phyloP scores from a whole-genome alignment of 2,329 filamentous ascomycete species.

The Talaromyces sp. region DNA sequence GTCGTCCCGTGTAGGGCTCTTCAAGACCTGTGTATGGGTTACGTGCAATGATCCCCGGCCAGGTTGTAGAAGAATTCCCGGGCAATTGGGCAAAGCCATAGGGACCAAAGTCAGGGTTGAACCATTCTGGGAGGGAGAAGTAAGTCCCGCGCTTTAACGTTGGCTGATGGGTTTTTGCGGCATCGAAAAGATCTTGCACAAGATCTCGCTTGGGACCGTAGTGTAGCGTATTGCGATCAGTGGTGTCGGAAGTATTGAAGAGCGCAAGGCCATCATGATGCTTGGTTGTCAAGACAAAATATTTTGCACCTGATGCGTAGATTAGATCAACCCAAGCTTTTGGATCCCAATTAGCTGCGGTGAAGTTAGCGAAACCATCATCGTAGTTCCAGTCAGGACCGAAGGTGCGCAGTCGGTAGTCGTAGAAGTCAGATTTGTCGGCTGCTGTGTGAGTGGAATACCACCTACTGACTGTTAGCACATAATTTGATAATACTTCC shows the following conservation, averaged over 20 bases:
- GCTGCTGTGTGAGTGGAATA: slow-evolving; percentile 48
- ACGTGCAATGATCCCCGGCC: slow-evolving; percentile 41
- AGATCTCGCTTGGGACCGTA: slow-evolving; percentile 43
- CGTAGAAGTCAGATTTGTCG: slow-evolving; percentile 44
- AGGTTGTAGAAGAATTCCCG: slow-evolving; percentile 20
- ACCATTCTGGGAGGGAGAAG: slow-evolving; percentile 49
- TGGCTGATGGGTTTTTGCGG: slow-evolving; percentile 43
- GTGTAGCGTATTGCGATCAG: slow-evolving; percentile 41
- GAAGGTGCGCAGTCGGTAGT: slow-evolving; percentile 52
- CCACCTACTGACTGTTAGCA: slow-evolving; percentile 40
- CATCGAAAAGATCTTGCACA: slow-evolving; percentile 44
- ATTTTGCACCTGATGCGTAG: slow-evolving; percentile 50
- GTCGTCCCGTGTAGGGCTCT: slow-evolving; percentile 45
- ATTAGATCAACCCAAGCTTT: slow-evolving; percentile 56
- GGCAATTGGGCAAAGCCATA: slow-evolving; percentile 42
- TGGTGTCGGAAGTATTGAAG: slow-evolving; percentile 43
- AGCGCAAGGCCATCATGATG: slow-evolving; percentile 49
- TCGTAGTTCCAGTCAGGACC: slow-evolving; percentile 55
- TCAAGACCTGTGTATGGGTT: slow-evolving; percentile 46
- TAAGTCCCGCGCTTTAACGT: slow-evolving; percentile 45
- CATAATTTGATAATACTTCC: slow-evolving; percentile 12
- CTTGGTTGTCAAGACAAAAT: slow-evolving; percentile 47
- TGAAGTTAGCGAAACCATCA: slow-evolving; percentile 56
- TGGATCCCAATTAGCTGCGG: slow-evolving; percentile 48
- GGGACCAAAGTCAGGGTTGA: slow-evolving; percentile 41